Base-by-base conservation (phyloP, 1,284 basidiomycete species). In the Ceratobasidium sp. region DNA sequence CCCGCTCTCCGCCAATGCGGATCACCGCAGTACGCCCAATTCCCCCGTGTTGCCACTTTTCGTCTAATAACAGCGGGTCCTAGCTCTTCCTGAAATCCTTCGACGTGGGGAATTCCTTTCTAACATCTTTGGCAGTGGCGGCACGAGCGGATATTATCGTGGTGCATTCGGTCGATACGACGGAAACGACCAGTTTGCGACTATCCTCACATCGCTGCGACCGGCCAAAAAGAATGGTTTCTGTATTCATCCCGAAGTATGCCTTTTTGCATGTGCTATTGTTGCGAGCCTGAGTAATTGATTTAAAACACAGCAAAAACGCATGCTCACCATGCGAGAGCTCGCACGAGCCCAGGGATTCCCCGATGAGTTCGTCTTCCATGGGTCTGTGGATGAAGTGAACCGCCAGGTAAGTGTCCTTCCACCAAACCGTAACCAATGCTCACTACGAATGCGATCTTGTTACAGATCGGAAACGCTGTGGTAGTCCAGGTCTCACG, bases 331-430 rank as follows among this genome's bases (percentile, higher is more conserved):
- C 3, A 73, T 73, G 58, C 69, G 69, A 16, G 69, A 73, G 34
- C 56, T 73, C 48, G 69, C 69, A 24, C 69, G 69, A n/a, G 69
- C 69, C 27, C 69, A 73, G 41, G 69, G 69, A 22, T 73, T 73
- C 37, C 69, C 69, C 16, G 69, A 73, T 29, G 39, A 43, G 13
- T 73, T 73, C 34, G 43, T 37, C 8, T 73, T 73, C 37, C 41
- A 59, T 19, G 69, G 69, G 16, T 46, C 58, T 11, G 59, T 73
- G 2, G 69, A 73, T 16, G 43, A 73, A 22, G 69, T 73, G n/a
- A 73, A 73, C 59, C 69, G 69, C 37, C 69, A 73, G 54, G 69
- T 61, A 51, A 61, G 41, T 46, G 22, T 3, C 13, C 0, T 48
- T n/a, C 24, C 9, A 19, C 7, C n/a, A 14, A 11, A 8, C 3